phyloP scores from a whole-genome alignment of 2,329 filamentous ascomycete species.

The Paraphoma chrysanthemicola region DNA sequence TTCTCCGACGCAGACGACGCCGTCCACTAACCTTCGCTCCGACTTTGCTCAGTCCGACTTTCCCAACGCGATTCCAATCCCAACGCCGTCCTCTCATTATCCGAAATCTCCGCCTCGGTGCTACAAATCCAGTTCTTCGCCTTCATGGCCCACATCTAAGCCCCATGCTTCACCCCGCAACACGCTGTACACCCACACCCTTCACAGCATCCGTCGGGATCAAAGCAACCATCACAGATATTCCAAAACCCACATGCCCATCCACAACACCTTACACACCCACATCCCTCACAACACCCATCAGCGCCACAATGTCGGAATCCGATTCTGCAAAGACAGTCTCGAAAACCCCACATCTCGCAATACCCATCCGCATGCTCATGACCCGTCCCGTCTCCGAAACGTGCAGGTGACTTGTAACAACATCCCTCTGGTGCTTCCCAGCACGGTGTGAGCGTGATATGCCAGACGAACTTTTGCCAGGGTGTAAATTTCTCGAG shows the following conservation, averaged over 20 bases:
- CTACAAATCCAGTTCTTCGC: too few species aligned
- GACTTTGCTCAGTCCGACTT: too few species aligned
- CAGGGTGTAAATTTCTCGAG: background rate
- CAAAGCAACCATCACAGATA: background rate
- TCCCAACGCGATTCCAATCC: too few species aligned
- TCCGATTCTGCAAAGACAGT: conserved; percentile 1
- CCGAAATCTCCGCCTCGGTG: too few species aligned
- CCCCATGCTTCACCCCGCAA: background rate
- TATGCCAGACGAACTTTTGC: background rate
- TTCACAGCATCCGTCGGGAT: background rate
- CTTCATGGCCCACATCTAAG: too few species aligned
- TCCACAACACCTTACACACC: conserved; percentile 9
- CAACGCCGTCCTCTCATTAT: too few species aligned
- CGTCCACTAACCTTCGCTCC: too few species aligned
- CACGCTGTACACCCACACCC: background rate
- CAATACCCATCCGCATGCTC: conserved; percentile 5
- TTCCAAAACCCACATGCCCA: conserved; percentile 5
- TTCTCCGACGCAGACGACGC: too few species aligned
- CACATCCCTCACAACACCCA: conserved; percentile 9
- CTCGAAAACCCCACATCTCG: background rate
- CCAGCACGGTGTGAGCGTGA: conserved; percentile 1
- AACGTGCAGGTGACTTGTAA: background rate
- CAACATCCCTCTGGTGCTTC: conserved; percentile 1
- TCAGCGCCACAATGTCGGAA: background rate
- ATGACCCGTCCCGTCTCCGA: background rate